A percentile compares a stretch with the other conserved stretches of the same genome.
These are phyloP conservation scores for Ceratocystis smalleyi DNA, from an alignment of 2,329 filamentous ascomycete genomes.

Conservation along the genomic window DNA sequence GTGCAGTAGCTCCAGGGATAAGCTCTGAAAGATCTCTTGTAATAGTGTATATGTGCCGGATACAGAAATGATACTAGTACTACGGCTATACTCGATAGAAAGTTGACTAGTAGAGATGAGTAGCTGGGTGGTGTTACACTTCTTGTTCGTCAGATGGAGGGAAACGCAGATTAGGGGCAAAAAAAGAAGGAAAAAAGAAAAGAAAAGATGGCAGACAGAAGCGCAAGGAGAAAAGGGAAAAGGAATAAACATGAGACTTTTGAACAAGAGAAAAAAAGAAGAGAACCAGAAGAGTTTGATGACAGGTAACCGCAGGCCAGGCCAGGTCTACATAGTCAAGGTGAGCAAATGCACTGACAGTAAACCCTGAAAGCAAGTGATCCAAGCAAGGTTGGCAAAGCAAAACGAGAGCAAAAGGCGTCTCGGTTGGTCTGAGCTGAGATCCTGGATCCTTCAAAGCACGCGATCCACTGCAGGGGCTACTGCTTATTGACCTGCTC, in stretches of 20 bases:
- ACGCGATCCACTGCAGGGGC: constrained; percentile 11
- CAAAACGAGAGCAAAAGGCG: constrained; percentile 6
- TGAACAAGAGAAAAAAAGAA: constrained; percentile 7
- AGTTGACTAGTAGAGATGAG: background rate
- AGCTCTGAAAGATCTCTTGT: background rate
- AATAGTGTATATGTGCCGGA: background rate
- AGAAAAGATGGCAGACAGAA: background rate
- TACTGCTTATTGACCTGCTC: background rate
- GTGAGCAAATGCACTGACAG: constrained; percentile 9
- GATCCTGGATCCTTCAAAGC: constrained; percentile 15
- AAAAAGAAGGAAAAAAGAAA: background rate
- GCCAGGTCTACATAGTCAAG: background rate
- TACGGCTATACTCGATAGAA: background rate
- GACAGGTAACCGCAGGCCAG: constrained; percentile 7
- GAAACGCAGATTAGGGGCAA: background rate
- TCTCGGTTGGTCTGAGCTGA: constrained; percentile 7
- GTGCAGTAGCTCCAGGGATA: background rate
- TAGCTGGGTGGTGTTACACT: constrained; percentile 1
- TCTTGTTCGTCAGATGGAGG: background rate
- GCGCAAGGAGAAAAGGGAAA: constrained; percentile 3
- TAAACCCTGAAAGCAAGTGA: constrained; percentile 9
- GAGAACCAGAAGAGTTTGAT: constrained; percentile 1
- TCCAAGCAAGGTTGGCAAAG: constrained; percentile 4
- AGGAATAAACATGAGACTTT: constrained; percentile 10
- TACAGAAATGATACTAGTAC: background rate